Base-by-base conservation (phyloP, 169 alveolate species). In the Gregarina niphandrodes region DNA sequence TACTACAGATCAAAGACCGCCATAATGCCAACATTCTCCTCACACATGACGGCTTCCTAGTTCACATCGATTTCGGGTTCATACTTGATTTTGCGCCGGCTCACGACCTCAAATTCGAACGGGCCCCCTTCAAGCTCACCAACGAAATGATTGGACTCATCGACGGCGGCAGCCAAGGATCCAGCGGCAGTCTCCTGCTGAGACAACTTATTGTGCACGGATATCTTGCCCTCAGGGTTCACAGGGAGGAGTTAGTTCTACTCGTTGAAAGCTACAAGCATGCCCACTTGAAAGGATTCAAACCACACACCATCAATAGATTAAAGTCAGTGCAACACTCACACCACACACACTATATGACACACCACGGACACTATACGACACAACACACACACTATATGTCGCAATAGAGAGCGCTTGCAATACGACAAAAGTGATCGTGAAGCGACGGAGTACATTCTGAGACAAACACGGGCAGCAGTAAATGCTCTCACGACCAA, bases 31-130 rank as follows among this genome's bases (percentile, higher is more conserved):
- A 89, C 64, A 79, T 89, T 42, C 55, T 89, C 57, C 61, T 89
- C 13, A 77, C 87, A 41, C 71, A 67, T 16, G 54, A 50, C 21
- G 97, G 97, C 0, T 91, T 82, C 52, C 50, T 89, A 31, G 69
- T 85, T 21, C 97, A 89, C 67, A 89, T 89, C 34, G 97, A 89
- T 64, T 89, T 83, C 53, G 96, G 96, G 16, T 89, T 85, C 54
- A 81, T 89, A 17, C 78, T 89, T 44, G 95, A 81, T 42, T 63
- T 81, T 20, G 76, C 92, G 18, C 97, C 97, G 0, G 97, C 87
- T 1, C 80, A 79, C 18, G 89, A 89, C 57, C 65, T 89, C 64
- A 67, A 77, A 23, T 84, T 85, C 56, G 97, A 89, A 64, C 70
- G 77, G 38, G 95, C 97, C 13, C 88, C 84, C 24, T 89, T 89